Evolutionary conservation across 1,139 yeast species (phyloP), one percentile per base, ranked within the genome.

Genomic region (Taphrina wiesneri): DNA sequence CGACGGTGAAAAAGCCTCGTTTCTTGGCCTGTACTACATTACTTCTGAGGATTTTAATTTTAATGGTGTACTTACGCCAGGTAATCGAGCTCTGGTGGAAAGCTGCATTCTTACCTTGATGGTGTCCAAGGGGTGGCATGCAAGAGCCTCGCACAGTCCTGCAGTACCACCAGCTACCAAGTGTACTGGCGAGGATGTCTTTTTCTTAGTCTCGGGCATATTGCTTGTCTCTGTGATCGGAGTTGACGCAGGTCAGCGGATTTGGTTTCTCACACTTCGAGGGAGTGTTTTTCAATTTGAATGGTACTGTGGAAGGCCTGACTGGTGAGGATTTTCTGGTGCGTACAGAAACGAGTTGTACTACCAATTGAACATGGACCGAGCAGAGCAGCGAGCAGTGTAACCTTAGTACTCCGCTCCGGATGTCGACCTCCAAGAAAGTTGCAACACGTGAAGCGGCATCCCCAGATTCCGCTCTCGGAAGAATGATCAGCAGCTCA

Each of bases 141-240:
- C 86, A 71, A 93, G 82, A 23, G 98, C 99, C 80, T 93, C 99
- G 76, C 91, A 90, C 70, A 92, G 82, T 69, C 99, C 99, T 21
- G 99, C 99, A 15, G 95, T 87, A 74, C 99, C 99, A 72, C 99
- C 99, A 56, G 98, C 96, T 66, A 91, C 81, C 73, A 92, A 83
- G 76, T 91, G 96, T 19, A 70, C 67, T 21, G 72, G 72, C 25
- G 71, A 56, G 21, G 71, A 45, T 0, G 71, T 68, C 63, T 71
- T 71, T 60, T 74, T 70, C 56, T 69, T 63, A 7, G 57, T 53
- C 15, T 36, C 65, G 6, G 56, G 21, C 56, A 52, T 52, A 15
- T 1, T 52, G 39, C n/a, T 19, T n/a, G n/a, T n/a, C n/a, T n/a
- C n/a, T 11, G 9, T 17, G 19, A 39, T 9, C 56, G 34, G n/a